phyloP scores from a whole-genome alignment of 164 flowering plant genomes.

The Liquidambar formosana region DNA sequence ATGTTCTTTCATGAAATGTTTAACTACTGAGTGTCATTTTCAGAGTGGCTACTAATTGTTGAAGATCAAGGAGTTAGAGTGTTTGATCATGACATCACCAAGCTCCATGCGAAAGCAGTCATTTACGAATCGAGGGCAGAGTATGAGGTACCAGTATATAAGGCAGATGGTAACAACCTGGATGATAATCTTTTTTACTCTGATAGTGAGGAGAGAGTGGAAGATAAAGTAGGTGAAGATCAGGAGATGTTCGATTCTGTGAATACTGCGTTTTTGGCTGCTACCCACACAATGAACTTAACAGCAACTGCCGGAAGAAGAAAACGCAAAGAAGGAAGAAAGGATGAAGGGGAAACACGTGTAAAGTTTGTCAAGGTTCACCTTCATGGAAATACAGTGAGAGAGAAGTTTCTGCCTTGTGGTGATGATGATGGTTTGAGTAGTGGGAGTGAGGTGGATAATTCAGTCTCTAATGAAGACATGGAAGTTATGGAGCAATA shows the following conservation, averaged over 20 bases:
- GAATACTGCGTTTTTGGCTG: constrained; percentile 1
- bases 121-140: constrained; percentile 17
- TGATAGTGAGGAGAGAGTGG: constrained; percentile 1
- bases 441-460: constrained; percentile 6
- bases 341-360: constrained; percentile 17
- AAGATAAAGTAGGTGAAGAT: constrained; percentile 12
- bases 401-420: constrained; percentile 7
- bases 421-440: constrained; percentile 10
- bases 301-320: constrained; percentile 13
- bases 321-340: constrained; percentile 38
- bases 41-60: constrained; percentile 38
- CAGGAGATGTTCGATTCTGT: constrained; percentile 28
- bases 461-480: not conserved
- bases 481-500: too few species aligned
- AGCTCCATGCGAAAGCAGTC: constrained; percentile 22
- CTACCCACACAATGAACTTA: not conserved
- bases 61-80: constrained; percentile 35
- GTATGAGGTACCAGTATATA: constrained; percentile 9
- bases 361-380: constrained; percentile 29
- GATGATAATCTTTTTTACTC: not conserved
- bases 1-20: not conserved
- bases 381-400: constrained; percentile 16
- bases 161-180: not conserved
- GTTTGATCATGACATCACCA: constrained; percentile 22
- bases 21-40: not conserved